Percentiles rank a stretch among this genome's conserved stretches.
Evolutionary conservation across 2,329 filamentous ascomycete species (phyloP).

Genomic region (Beauveria asiatica): DNA sequence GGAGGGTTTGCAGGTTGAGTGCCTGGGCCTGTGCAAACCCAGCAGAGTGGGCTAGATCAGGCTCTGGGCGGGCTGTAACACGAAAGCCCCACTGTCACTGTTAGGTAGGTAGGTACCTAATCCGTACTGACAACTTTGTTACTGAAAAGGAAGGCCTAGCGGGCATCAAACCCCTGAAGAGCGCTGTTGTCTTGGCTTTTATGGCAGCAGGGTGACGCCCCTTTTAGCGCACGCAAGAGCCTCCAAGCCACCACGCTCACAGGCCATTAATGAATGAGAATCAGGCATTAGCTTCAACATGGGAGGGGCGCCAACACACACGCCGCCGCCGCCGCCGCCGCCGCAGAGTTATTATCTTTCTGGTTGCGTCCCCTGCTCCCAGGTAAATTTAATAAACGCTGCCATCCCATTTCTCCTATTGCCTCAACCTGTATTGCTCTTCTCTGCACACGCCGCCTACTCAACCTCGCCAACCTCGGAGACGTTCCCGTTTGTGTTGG

Average conservation of each 20-base stretch:
- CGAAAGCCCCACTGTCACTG: background rate
- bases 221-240: background rate
- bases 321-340: background rate
- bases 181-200: background rate
- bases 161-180: background rate
- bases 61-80: background rate
- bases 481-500: background rate
- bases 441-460: background rate
- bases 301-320: conserved; percentile 8
- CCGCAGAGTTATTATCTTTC: background rate
- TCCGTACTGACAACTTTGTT: background rate
- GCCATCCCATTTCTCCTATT: background rate
- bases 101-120: too few relatives aligned
- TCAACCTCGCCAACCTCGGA: background rate
- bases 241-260: background rate
- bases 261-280: background rate
- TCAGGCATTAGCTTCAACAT: background rate
- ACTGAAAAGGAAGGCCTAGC: too few relatives aligned
- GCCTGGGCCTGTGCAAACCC: background rate
- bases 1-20: background rate
- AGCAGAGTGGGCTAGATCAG: conserved; percentile 4
- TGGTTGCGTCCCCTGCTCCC: conserved; percentile 7
- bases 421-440: background rate
- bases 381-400: conserved; percentile 3
- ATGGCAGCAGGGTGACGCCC: background rate